A percentile compares a stretch with the other conserved stretches of the same genome.
These are phyloP conservation scores for Apiotrichum mycotoxinovorans DNA, from an alignment of 1,284 basidiomycete species.

Conservation along the genomic window DNA sequence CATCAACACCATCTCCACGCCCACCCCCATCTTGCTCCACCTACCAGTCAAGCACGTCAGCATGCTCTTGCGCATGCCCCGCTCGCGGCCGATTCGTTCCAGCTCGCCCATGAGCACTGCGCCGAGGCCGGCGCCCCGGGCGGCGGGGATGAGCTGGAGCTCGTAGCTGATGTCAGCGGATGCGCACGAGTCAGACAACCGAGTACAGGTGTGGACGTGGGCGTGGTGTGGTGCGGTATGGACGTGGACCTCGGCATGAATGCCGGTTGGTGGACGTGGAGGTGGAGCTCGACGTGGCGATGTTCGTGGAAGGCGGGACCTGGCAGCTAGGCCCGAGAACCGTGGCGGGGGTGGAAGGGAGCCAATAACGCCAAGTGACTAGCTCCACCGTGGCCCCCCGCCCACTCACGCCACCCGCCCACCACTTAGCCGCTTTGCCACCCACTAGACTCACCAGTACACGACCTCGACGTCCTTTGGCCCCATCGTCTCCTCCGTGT, in stretches of 20 bases:
- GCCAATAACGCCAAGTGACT: no score
- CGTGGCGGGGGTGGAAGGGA: no score
- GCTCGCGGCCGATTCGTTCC: constrained; percentile 32
- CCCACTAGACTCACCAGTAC: constrained; percentile 35
- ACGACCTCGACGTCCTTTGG: constrained; percentile 38
- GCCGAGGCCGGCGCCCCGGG: constrained; percentile 32
- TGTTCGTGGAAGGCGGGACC: no score
- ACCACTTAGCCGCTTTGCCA: not conserved
- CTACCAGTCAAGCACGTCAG: constrained; percentile 45
- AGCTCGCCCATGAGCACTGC: constrained; percentile 31
- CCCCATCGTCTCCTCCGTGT: constrained; percentile 45
- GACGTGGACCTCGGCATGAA: no score
- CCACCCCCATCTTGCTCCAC: constrained; percentile 1
- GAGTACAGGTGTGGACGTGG: not conserved
- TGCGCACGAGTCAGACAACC: not conserved
- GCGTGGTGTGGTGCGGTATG: no score
- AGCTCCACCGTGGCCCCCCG: not conserved
- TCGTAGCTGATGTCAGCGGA: constrained; percentile 39
- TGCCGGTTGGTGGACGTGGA: no score
- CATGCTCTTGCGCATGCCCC: constrained; percentile 45
- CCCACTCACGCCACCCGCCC: not conserved
- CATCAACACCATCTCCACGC: not conserved
- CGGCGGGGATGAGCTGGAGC: constrained; percentile 30
- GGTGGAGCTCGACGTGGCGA: no score
- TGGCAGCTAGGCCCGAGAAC: no score